Evolutionary conservation across 768 basidiomycete species (phyloP).

Genomic region (Boletus huronensis): DNA sequence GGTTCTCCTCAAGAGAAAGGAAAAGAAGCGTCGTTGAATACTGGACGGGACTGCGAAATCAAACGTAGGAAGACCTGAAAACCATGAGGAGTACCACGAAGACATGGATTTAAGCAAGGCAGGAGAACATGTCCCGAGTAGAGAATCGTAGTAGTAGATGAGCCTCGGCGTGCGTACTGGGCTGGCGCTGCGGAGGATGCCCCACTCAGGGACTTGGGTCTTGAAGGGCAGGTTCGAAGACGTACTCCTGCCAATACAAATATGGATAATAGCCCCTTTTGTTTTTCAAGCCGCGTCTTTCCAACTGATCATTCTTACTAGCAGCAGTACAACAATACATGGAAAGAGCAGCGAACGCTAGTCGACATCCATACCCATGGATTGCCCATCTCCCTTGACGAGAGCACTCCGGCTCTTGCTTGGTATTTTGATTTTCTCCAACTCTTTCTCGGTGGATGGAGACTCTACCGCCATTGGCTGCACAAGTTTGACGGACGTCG

Average conservation of each 20-base stretch:
- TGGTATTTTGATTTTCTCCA: conserved; percentile 77
- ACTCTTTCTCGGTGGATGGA: conserved; percentile 44
- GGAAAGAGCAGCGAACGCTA: conserved; percentile 29
- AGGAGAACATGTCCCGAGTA: conserved; percentile 15
- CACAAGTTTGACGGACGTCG: conserved; percentile 58
- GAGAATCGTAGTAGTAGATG: not conserved
- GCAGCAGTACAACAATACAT: not conserved
- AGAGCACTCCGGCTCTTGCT: conserved; percentile 68
- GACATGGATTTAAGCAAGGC: conserved; percentile 35
- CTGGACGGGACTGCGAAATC: conserved; percentile 63
- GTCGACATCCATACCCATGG: conserved; percentile 91
- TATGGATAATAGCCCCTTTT: conserved; percentile 23
- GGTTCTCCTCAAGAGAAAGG: conserved; percentile 79
- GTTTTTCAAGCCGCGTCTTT: not conserved
- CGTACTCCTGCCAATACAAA: conserved; percentile 11
- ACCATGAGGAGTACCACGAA: conserved; percentile 58
- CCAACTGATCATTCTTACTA: not conserved
- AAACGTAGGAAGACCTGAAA: conserved; percentile 54
- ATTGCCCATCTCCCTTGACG: conserved; percentile 76
- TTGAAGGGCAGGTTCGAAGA: not conserved
- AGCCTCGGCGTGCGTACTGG: not conserved
- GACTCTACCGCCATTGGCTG: conserved; percentile 53
- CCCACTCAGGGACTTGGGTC: conserved; percentile 3
- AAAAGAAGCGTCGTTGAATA: conserved; percentile 86
- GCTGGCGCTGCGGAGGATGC: conserved; percentile 2